Conservation (phyloP, 805 yeast species). For the Torulaspora quercuum region DNA sequence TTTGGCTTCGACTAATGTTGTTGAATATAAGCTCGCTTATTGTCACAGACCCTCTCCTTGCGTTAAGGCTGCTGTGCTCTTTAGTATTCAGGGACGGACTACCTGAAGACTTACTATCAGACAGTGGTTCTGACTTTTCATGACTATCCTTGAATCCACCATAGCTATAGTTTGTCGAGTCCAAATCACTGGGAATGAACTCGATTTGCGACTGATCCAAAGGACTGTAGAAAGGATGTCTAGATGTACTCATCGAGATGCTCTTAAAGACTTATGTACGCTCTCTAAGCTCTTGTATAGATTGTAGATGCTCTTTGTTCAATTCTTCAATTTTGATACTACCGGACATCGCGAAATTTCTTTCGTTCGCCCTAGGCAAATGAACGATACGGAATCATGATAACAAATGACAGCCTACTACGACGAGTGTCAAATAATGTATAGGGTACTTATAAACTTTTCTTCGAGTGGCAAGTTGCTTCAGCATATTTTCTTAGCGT, state of each 20-base stretch:
- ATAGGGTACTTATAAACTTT: no score
- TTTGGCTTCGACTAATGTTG: slow-evolving; percentile 10
- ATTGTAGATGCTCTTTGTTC: no score
- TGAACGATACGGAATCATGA: no score
- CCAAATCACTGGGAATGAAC: slow-evolving; percentile 21
- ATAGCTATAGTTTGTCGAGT: slow-evolving; percentile 12
- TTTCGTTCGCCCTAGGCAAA: no score
- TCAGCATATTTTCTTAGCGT: no score
- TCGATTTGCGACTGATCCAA: slow-evolving; percentile 25
- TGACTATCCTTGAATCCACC: background rate
- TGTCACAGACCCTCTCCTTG: slow-evolving; percentile 12
- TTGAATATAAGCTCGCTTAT: slow-evolving; percentile 13
- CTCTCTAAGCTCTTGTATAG: background rate
- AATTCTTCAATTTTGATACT: no score
- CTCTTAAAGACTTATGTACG: background rate
- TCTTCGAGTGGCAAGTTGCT: no score
- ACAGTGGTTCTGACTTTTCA: slow-evolving; percentile 1
- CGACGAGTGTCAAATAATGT: no score
- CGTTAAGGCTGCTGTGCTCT: slow-evolving; percentile 3
- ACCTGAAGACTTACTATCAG: slow-evolving; percentile 2
- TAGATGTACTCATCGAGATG: slow-evolving; percentile 1
- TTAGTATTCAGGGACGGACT: slow-evolving; percentile 1
- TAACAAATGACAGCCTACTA: no score
- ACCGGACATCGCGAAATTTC: no score
- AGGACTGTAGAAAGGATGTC: slow-evolving; percentile 16